Conservation (phyloP, 768 basidiomycete genomes). For the Xerocomellus intermedius region DNA sequence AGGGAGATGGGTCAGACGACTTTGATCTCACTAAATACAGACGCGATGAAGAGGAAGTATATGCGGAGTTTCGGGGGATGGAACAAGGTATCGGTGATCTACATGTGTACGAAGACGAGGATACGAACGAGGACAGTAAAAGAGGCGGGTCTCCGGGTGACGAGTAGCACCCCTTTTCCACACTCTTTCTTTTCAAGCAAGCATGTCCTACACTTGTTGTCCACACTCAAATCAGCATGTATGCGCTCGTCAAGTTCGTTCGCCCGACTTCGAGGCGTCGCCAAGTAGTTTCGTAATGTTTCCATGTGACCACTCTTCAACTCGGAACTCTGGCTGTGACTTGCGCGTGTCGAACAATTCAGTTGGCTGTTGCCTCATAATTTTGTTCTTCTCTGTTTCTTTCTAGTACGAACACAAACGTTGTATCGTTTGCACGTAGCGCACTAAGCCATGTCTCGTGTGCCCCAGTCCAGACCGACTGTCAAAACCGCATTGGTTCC, state of each 20-base stretch:
- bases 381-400: not conserved
- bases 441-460: constrained; percentile 37
- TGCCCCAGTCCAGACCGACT: constrained; percentile 38
- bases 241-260: not conserved
- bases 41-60: constrained; percentile 33
- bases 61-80: constrained; percentile 25
- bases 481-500: constrained; percentile 28
- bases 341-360: constrained; percentile 2
- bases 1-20: constrained; percentile 41
- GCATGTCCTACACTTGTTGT: not conserved
- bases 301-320: constrained; percentile 9
- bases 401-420: constrained; percentile 5
- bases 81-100: constrained; percentile 17
- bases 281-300: constrained; percentile 19
- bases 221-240: not conserved
- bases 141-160: not conserved
- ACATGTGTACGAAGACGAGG: constrained; percentile 24
- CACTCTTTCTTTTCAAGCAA: not conserved
- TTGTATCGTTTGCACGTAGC: not conserved
- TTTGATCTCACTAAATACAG: constrained; percentile 65
- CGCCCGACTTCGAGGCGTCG: not conserved
- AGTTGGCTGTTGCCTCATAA: not conserved
- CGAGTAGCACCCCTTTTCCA: not conserved
- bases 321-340: not conserved
- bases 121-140: constrained; percentile 5